Percentiles rank a stretch among this genome's conserved stretches.
Evolutionary conservation across 2,329 filamentous ascomycete genomes (phyloP).

Genomic region (Salinomyces thailandicus): DNA sequence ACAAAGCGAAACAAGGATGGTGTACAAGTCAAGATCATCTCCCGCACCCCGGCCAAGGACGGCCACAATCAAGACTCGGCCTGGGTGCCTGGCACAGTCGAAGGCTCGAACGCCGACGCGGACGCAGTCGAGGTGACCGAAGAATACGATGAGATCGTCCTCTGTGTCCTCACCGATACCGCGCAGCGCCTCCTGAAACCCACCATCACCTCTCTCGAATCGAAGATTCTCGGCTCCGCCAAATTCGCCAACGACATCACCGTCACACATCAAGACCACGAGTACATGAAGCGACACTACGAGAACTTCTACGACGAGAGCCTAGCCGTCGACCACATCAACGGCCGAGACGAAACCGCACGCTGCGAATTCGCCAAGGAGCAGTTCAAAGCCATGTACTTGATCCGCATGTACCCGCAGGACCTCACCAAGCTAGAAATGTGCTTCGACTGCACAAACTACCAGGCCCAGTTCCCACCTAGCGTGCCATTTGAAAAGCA

Average conservation of each 20-base stretch:
- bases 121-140: constrained; percentile 36
- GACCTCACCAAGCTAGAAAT: constrained; percentile 48
- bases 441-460: constrained; percentile 66
- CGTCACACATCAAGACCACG: constrained; percentile 54
- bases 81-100: constrained; percentile 29
- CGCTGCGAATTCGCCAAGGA: constrained; percentile 38
- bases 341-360: constrained; percentile 31
- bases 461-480: constrained; percentile 59
- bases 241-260: constrained; percentile 62
- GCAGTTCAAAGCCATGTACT: constrained; percentile 54
- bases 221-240: constrained; percentile 57
- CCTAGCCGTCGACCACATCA: constrained; percentile 34
- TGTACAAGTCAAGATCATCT: constrained; percentile 40
- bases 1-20: constrained; percentile 42
- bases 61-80: constrained; percentile 37
- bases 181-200: constrained; percentile 49
- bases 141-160: constrained; percentile 54
- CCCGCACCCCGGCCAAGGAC: constrained; percentile 33
- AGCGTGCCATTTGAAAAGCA: constrained; percentile 47
- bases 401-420: constrained; percentile 49
- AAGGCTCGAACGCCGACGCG: constrained; percentile 30
- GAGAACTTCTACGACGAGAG: constrained; percentile 48
- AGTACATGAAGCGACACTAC: constrained; percentile 59
- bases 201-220: constrained; percentile 51
- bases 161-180: constrained; percentile 50